phyloP scores from a whole-genome alignment of 805 yeast species.

The Myxozyma lipomycoides region DNA sequence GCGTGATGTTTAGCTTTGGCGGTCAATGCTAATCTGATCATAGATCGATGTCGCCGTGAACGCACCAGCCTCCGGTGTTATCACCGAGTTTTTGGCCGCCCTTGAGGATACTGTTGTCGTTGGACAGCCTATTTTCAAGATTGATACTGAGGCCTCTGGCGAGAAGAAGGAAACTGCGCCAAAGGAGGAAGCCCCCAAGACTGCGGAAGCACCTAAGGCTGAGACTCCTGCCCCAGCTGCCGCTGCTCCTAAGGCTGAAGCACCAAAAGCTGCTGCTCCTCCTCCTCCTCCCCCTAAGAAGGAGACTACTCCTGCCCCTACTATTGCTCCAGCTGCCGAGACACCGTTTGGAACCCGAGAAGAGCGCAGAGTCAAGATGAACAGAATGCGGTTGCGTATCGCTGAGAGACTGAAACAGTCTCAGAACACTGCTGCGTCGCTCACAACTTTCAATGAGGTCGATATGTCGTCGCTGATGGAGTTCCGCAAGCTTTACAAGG shows the following conservation, averaged over 20 bases:
- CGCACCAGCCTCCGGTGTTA: conserved; percentile 87
- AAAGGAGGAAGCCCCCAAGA: conserved; percentile 31
- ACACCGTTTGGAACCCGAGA: conserved; percentile 63
- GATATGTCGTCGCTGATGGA: conserved; percentile 91
- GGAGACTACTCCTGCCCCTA: conserved; percentile 30
- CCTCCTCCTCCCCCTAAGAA: conserved; percentile 35
- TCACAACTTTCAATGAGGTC: conserved; percentile 96
- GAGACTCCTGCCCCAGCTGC: conserved; percentile 20
- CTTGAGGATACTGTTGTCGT: conserved; percentile 94
- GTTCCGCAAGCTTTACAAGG: conserved; percentile 95
- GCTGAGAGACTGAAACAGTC: conserved; percentile 99
- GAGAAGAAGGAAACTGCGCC: conserved; percentile 33
- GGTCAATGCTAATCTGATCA: background rate
- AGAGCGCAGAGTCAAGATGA: conserved; percentile 94
- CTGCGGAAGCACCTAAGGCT: conserved; percentile 34
- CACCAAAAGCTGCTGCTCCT: conserved; percentile 36
- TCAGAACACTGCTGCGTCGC: conserved; percentile 96
- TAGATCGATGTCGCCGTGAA: conserved; percentile 91
- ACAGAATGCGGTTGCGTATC: conserved; percentile 98
- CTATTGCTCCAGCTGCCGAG: conserved; percentile 36
- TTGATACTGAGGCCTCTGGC: conserved; percentile 58
- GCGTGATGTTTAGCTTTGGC: background rate
- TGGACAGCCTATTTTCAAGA: conserved; percentile 85
- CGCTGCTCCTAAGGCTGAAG: conserved; percentile 7
- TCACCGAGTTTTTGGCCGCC: conserved; percentile 73